Conservation (phyloP, 108 stramenopile species). For the Nitzschia sp. region DNA sequence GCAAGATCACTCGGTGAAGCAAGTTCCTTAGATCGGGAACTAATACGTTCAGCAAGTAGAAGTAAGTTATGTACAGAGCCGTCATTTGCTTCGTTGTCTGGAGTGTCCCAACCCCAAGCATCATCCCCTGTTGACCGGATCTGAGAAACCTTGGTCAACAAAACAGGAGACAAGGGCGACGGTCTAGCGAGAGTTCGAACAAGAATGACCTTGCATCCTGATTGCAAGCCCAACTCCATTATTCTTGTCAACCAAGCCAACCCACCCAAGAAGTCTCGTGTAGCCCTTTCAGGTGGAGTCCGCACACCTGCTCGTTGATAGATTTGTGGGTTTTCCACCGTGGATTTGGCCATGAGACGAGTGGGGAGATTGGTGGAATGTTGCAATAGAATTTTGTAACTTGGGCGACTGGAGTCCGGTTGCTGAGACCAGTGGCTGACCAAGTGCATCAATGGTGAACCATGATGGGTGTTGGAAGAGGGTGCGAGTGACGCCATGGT, state of each 20-base stretch:
- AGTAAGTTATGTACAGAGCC: neutral
- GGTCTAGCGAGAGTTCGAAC: neutral
- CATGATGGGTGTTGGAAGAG: neutral
- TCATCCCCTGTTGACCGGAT: constrained; percentile 4
- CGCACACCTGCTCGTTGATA: constrained; percentile 40
- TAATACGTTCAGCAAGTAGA: neutral
- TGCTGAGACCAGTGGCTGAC: constrained; percentile 17
- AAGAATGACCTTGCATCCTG: neutral
- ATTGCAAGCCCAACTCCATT: constrained; percentile 22
- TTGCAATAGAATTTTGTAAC: constrained; percentile 38
- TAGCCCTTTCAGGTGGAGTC: constrained; percentile 38
- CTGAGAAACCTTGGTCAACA: neutral
- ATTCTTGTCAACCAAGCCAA: constrained; percentile 24
- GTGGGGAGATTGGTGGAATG: constrained; percentile 5
- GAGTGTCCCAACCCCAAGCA: constrained; percentile 40
- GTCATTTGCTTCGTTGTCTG: neutral
- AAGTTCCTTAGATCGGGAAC: neutral
- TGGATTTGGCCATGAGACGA: constrained; percentile 28
- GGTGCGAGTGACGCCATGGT: neutral
- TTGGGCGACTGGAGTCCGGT: constrained; percentile 1
- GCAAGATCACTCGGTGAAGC: neutral
- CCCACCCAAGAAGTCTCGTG: constrained; percentile 29
- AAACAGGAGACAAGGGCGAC: neutral
- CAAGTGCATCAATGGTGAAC: constrained; percentile 1
- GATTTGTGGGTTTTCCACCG: constrained; percentile 26